Conservation (phyloP, 1,284 basidiomycete species). For the Cystobasidium pallidum region DNA sequence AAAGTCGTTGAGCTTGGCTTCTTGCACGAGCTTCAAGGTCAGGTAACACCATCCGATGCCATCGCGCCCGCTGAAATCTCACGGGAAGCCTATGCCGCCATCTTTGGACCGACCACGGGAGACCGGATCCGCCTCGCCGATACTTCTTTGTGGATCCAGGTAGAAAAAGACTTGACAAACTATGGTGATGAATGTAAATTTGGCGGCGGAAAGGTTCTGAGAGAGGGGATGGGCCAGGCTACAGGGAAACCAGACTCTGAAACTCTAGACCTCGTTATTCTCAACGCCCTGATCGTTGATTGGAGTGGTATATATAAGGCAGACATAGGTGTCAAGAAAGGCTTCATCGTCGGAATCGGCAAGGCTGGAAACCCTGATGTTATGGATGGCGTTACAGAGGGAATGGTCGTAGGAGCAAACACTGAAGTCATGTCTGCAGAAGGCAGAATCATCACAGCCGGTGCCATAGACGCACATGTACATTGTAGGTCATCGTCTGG, state of each 20-base stretch:
- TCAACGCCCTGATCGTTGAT: slow-evolving; percentile 91
- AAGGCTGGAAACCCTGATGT: slow-evolving; percentile 97
- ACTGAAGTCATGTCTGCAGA: slow-evolving; percentile 96
- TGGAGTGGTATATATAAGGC: slow-evolving; percentile 97
- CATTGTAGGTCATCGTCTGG: slow-evolving; percentile 58
- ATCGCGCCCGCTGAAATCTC: slow-evolving; percentile 41
- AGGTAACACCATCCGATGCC: slow-evolving; percentile 3
- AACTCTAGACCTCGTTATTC: slow-evolving; percentile 87
- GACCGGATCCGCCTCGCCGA: slow-evolving; percentile 88
- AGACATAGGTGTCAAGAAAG: slow-evolving; percentile 91
- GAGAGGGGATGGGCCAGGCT: slow-evolving; percentile 96
- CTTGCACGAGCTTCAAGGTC: slow-evolving; percentile 55
- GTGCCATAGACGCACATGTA: slow-evolving; percentile 87
- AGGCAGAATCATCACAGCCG: slow-evolving; percentile 89
- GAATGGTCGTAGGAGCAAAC: slow-evolving; percentile 78
- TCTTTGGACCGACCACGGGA: slow-evolving; percentile 93
- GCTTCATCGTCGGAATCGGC: slow-evolving; percentile 83
- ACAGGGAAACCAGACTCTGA: slow-evolving; percentile 70
- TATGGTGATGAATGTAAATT: slow-evolving; percentile 98
- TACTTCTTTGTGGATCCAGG: slow-evolving; percentile 86
- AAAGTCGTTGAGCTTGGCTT: slow-evolving; percentile 53
- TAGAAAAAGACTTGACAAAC: slow-evolving; percentile 81
- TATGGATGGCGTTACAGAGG: slow-evolving; percentile 77
- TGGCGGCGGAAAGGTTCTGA: slow-evolving; percentile 89
- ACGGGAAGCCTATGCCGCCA: slow-evolving; percentile 68